These are phyloP conservation scores for Phanerodontia chrysosporium DNA, from an alignment of 768 basidiomycete species.

Conservation along the genomic window DNA sequence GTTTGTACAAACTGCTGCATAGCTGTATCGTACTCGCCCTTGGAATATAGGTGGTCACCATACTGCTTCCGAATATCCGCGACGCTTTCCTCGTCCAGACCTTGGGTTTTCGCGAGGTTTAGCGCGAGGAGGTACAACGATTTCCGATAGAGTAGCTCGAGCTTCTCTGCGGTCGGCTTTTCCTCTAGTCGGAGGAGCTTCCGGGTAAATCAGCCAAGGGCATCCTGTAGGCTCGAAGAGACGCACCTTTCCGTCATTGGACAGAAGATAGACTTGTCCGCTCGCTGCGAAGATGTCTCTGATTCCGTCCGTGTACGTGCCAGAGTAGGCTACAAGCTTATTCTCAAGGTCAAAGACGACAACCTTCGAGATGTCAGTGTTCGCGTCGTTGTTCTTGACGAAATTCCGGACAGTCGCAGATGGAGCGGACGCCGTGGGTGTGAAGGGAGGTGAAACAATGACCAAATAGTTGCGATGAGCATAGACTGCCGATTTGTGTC, in stretches of 20 bases:
- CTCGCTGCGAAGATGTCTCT: constrained; percentile 78
- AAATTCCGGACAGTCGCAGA: constrained; percentile 76
- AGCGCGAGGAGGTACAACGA: constrained; percentile 78
- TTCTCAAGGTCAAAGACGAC: constrained; percentile 90
- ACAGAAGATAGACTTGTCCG: constrained; percentile 75
- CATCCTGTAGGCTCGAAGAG: not conserved
- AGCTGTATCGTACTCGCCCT: constrained; percentile 89
- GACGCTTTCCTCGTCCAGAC: constrained; percentile 65
- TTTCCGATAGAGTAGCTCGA: constrained; percentile 80
- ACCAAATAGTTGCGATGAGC: constrained; percentile 82
- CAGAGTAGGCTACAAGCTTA: constrained; percentile 83
- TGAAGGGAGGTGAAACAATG: constrained; percentile 83
- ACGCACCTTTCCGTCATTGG: constrained; percentile 72
- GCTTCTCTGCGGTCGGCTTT: constrained; percentile 78
- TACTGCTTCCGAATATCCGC: constrained; percentile 89
- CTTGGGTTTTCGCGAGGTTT: constrained; percentile 76
- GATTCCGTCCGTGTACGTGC: constrained; percentile 79
- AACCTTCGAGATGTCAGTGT: constrained; percentile 69
- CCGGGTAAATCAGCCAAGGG: not conserved
- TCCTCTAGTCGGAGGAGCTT: constrained; percentile 69
- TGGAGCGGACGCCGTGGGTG: constrained; percentile 57
- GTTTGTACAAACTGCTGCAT: constrained; percentile 93
- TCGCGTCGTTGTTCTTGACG: constrained; percentile 43
- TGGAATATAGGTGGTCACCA: constrained; percentile 86
- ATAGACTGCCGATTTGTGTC: constrained; percentile 73